These are phyloP conservation scores for Rhizopogon roseolus DNA, from an alignment of 768 basidiomycete species.

Conservation along the genomic window DNA sequence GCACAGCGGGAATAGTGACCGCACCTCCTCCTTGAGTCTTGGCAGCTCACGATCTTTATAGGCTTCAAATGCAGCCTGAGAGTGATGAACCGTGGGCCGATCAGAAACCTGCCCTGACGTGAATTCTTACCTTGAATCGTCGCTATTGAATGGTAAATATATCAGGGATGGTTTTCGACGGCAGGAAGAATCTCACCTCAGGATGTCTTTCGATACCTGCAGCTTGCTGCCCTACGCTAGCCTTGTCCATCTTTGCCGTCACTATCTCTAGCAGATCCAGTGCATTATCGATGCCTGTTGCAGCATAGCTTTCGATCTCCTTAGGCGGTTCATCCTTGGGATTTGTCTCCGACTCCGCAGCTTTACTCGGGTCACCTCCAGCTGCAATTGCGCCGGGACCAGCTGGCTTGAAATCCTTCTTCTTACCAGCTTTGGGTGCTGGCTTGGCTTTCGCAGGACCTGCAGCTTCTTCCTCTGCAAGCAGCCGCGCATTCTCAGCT, in stretches of 20 bases:
- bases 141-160: conserved; percentile 42
- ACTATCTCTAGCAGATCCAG: conserved; percentile 86
- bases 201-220: conserved; percentile 87
- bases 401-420: conserved; percentile 62
- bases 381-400: conserved; percentile 85
- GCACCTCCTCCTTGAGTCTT: conserved; percentile 66
- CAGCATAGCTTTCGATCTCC: conserved; percentile 65
- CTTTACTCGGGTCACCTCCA: conserved; percentile 37
- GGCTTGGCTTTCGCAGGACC: conserved; percentile 54
- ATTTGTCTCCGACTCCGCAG: conserved; percentile 15
- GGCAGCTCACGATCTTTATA: conserved; percentile 88
- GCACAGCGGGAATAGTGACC: conserved; percentile 11
- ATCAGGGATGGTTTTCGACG: conserved; percentile 7
- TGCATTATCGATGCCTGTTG: conserved; percentile 88
- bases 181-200: conserved; percentile 52
- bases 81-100: conserved; percentile 3
- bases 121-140: conserved; percentile 70
- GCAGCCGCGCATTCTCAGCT: conserved; percentile 76
- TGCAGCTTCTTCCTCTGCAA: conserved; percentile 83
- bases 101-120: background rate
- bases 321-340: conserved; percentile 23
- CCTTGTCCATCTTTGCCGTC: conserved; percentile 90
- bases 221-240: conserved; percentile 82
- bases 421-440: conserved; percentile 58
- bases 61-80: conserved; percentile 81